Conservation (phyloP, 257 asterid genomes). For the Scutellaria minor region DNA sequence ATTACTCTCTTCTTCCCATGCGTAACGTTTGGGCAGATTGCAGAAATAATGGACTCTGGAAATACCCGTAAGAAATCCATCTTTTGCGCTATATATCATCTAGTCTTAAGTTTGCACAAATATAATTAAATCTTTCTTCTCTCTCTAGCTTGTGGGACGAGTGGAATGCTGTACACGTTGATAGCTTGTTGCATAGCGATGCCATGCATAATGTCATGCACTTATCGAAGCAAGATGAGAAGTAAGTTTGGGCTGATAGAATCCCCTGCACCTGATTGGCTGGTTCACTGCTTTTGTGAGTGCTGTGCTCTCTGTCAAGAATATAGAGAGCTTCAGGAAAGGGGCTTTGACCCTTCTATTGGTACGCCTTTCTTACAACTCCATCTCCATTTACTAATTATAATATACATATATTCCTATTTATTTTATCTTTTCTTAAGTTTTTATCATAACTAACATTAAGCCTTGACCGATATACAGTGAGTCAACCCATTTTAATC, state of each 20-base stretch:
- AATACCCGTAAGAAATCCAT: conserved; percentile 46
- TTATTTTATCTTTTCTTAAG: background rate
- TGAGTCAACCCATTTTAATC: too few relatives aligned
- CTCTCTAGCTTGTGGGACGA: conserved; percentile 58
- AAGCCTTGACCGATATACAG: too few relatives aligned
- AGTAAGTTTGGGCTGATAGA: conserved; percentile 53
- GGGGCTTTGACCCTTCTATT: conserved; percentile 66
- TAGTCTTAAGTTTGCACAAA: too few relatives aligned
- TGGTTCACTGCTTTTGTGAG: conserved; percentile 67
- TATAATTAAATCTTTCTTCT: background rate
- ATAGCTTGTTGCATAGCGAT: conserved; percentile 48
- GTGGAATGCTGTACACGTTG: conserved; percentile 53
- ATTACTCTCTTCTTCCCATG: conserved; percentile 56
- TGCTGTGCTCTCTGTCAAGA: conserved; percentile 78
- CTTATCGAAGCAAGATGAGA: conserved; percentile 66
- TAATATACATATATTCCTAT: too few relatives aligned
- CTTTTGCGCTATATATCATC: too few relatives aligned
- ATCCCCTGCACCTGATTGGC: conserved; percentile 62
- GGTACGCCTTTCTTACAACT: conserved; percentile 39
- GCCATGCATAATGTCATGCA: conserved; percentile 72
- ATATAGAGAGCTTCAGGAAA: conserved; percentile 60
- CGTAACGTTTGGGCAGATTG: conserved; percentile 69
- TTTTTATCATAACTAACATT: too few relatives aligned
- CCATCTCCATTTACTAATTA: background rate
- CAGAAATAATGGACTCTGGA: conserved; percentile 64